A percentile compares a stretch with the other conserved stretches of the same genome.
Evolutionary conservation across 1,139 yeast genomes (phyloP).

Genomic region (Saccharomyces hybrid): DNA sequence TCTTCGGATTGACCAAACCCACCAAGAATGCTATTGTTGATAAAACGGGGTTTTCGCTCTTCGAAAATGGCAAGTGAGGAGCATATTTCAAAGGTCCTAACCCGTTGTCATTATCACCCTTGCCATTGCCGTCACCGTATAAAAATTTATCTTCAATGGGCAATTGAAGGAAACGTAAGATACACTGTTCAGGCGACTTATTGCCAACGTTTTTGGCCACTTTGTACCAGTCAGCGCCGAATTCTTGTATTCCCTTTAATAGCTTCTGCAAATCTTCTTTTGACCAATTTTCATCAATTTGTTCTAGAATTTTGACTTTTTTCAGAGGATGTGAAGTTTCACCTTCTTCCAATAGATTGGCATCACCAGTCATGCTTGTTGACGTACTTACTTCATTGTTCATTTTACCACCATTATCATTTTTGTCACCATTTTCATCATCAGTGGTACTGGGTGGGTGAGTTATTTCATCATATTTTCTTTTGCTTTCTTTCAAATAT

Average conservation of each 20-base stretch:
- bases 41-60: conserved; percentile 87
- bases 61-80: conserved; percentile 74
- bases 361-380: conserved; percentile 5
- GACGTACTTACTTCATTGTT: not conserved
- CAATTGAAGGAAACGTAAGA: conserved; percentile 66
- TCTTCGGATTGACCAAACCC: conserved; percentile 77
- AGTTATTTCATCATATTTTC: conserved; percentile 5
- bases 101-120: conserved; percentile 19
- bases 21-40: conserved; percentile 84
- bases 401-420: not conserved
- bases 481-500: conserved; percentile 16
- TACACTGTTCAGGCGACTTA: conserved; percentile 75
- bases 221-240: conserved; percentile 66
- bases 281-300: conserved; percentile 52
- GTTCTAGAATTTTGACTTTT: conserved; percentile 37
- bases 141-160: conserved; percentile 75
- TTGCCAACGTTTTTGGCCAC: conserved; percentile 57
- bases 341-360: conserved; percentile 6
- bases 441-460: not conserved
- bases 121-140: conserved; percentile 31
- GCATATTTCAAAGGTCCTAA: conserved; percentile 77
- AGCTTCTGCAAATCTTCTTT: conserved; percentile 51
- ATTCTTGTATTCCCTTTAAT: conserved; percentile 53
- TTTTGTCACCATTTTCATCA: not conserved
- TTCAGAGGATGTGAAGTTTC: conserved; percentile 26